phyloP scores from a whole-genome alignment of 148 eudicot genomes.

The Camellia lanceoleosa region DNA sequence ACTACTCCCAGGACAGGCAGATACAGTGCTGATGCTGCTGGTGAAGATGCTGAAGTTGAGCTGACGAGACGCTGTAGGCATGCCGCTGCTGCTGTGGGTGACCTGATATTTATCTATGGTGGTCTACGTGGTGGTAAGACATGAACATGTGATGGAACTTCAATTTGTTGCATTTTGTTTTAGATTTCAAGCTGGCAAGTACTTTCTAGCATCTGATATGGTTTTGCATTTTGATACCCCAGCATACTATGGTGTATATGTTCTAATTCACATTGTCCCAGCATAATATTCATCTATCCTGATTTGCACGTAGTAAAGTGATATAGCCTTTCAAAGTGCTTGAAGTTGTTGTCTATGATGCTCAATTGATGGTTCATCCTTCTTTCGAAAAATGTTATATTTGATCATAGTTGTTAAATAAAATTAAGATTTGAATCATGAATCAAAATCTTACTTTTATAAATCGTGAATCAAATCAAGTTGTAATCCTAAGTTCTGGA shows the following conservation, averaged over 20 bases:
- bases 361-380: conserved; percentile 9
- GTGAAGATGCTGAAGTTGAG: conserved; percentile 97
- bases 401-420: background rate
- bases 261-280: background rate
- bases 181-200: conserved; percentile 1
- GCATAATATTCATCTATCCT: background rate
- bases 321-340: background rate
- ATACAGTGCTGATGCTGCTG: conserved; percentile 98
- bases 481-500: too few species aligned
- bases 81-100: conserved; percentile 96
- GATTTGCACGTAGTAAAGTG: background rate
- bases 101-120: conserved; percentile 87
- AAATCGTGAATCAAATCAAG: too few species aligned
- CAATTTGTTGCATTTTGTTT: background rate
- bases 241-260: background rate
- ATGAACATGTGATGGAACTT: background rate
- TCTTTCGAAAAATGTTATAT: background rate
- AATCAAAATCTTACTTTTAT: too few species aligned
- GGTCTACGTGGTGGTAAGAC: conserved; percentile 96
- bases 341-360: background rate
- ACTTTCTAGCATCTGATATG: background rate
- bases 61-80: conserved; percentile 96
- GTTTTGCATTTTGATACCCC: background rate
- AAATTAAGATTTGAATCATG: too few species aligned
- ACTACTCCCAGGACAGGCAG: conserved; percentile 92